These are phyloP conservation scores for Bruguiera hainesii DNA, from an alignment of 441 rosid genomes.

Conservation along the genomic window DNA sequence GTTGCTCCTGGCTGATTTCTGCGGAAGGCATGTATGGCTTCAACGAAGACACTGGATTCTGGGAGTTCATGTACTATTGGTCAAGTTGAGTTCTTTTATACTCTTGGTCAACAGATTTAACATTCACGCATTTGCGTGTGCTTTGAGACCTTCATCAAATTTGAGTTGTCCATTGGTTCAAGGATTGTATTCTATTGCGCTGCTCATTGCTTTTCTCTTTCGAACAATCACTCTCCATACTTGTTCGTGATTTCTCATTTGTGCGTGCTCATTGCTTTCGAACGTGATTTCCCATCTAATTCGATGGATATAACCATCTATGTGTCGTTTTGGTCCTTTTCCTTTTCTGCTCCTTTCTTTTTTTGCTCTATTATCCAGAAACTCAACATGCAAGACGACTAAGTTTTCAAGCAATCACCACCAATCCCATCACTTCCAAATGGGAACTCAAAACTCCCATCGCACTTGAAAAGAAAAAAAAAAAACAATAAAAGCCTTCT, in stretches of 20 bases:
- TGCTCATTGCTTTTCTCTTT: background rate
- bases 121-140: background rate
- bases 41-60: conserved; percentile 43
- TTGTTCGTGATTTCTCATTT: too few relatives aligned
- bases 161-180: background rate
- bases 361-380: too few relatives aligned
- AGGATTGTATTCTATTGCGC: background rate
- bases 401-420: background rate
- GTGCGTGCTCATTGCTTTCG: too few relatives aligned
- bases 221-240: too few relatives aligned
- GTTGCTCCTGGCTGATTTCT: conserved; percentile 44
- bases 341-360: too few relatives aligned
- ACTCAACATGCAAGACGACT: too few relatives aligned
- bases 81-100: conserved; percentile 15
- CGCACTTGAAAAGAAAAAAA: background rate
- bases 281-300: too few relatives aligned
- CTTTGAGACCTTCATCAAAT: background rate
- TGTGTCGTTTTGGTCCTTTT: too few relatives aligned
- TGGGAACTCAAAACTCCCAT: background rate
- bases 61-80: conserved; percentile 51
- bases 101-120: background rate
- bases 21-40: conserved; percentile 40
- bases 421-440: background rate
- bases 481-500: conserved; percentile 11
- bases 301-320: too few relatives aligned